phyloP scores from a whole-genome alignment of 352 stramenopile species.

The Blastocystis sp. region DNA sequence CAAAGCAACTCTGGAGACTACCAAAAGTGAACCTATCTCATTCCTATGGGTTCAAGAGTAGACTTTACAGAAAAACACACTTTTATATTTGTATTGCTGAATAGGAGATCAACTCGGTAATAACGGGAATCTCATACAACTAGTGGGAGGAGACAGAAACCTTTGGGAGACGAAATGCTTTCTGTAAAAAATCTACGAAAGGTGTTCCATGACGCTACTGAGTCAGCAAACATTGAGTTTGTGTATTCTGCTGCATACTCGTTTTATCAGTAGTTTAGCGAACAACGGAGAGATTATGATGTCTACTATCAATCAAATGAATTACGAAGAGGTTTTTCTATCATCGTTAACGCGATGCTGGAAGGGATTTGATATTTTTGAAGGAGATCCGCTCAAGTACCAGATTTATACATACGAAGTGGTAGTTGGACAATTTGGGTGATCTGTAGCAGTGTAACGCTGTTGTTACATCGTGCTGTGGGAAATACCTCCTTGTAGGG shows the following conservation, averaged over 20 bases:
- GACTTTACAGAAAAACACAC: no score
- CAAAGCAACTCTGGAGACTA: no score
- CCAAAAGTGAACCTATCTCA: no score
- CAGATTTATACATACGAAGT: constrained; percentile 60
- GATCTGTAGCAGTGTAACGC: constrained; percentile 51
- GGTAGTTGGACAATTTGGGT: not conserved
- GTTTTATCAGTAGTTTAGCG: not conserved
- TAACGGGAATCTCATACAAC: not conserved
- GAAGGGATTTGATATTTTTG: constrained; percentile 48
- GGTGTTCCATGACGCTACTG: not conserved
- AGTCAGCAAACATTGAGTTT: constrained; percentile 13
- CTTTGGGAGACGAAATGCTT: not conserved
- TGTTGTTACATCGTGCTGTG: constrained; percentile 22
- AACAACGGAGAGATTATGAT: constrained; percentile 40
- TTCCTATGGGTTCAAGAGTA: no score
- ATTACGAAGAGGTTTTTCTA: constrained; percentile 29
- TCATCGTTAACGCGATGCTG: constrained; percentile 33
- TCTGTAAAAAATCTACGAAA: constrained; percentile 32
- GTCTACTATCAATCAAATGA: constrained; percentile 49
- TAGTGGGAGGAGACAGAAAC: not conserved
- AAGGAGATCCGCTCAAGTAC: constrained; percentile 18
- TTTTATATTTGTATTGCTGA: no score
- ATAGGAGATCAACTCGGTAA: not conserved
- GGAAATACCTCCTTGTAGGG: constrained; percentile 9
- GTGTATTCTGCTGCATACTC: not conserved